phyloP scores from a whole-genome alignment of 2,329 filamentous ascomycete genomes.

The Diplodia seriata region DNA sequence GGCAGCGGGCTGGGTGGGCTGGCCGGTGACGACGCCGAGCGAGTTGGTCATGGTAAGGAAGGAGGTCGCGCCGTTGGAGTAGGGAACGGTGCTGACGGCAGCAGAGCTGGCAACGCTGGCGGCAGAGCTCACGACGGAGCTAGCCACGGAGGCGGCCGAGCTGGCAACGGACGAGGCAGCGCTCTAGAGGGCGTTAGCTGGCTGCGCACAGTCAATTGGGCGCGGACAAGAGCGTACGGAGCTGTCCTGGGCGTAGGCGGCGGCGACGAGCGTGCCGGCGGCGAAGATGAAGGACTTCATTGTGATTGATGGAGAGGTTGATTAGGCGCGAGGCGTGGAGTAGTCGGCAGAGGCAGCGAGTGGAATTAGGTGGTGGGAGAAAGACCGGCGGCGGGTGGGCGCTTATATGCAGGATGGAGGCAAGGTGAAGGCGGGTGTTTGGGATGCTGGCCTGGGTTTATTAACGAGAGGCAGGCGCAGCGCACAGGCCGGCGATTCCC shows the following conservation, averaged over 20 bases:
- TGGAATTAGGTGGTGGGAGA: constrained; percentile 15
- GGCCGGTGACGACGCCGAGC: constrained; percentile 45
- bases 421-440: constrained; percentile 28
- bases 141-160: constrained; percentile 17
- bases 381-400: constrained; percentile 4
- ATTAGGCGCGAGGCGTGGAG: not conserved
- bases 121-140: constrained; percentile 8
- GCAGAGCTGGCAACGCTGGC: constrained; percentile 4
- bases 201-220: not conserved
- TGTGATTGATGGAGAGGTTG: constrained; percentile 8
- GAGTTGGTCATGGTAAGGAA: constrained; percentile 45
- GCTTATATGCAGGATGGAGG: constrained; percentile 17
- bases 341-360: constrained; percentile 10
- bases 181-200: not conserved
- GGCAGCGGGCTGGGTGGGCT: constrained; percentile 41
- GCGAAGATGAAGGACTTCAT: constrained; percentile 32
- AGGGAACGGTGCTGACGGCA: constrained; percentile 24
- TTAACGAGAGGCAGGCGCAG: constrained; percentile 12
- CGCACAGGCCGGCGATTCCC: constrained; percentile 10
- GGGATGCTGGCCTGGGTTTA: constrained; percentile 10
- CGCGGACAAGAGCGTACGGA: not conserved
- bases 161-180: not conserved
- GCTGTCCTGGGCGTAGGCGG: constrained; percentile 31
- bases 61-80: constrained; percentile 41
- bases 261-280: constrained; percentile 30